Conservation (phyloP, 1,284 basidiomycete genomes). For the Pseudozyma flocculosa region DNA sequence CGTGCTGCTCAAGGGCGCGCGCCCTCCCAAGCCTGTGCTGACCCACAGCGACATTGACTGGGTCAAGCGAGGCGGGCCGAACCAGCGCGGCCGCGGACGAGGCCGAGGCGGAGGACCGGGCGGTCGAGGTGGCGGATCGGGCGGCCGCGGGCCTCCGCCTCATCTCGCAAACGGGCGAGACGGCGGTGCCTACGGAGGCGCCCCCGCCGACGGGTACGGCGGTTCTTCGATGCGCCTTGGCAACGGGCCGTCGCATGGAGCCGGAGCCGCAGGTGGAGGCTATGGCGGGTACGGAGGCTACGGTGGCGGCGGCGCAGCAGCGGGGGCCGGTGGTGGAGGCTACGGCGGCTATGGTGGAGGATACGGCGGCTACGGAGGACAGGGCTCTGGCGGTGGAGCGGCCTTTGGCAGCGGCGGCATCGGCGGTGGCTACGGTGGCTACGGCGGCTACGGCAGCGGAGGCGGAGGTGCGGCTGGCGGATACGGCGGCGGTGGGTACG, state of each 20-base stretch:
- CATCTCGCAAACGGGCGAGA: neutral
- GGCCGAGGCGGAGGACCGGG: slow-evolving; percentile 54
- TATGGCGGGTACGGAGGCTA: slow-evolving; percentile 5
- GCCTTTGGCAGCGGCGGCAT: slow-evolving; percentile 6
- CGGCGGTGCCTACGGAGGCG: neutral
- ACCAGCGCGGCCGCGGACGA: slow-evolving; percentile 54
- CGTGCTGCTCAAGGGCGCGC: slow-evolving; percentile 75
- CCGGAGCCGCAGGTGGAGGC: slow-evolving; percentile 1
- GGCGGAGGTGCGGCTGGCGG: slow-evolving; percentile 9
- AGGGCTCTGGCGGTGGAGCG: slow-evolving; percentile 3
- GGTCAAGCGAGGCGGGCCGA: slow-evolving; percentile 61
- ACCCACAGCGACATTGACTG: slow-evolving; percentile 73
- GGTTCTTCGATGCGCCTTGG: neutral
- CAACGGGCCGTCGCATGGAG: neutral
- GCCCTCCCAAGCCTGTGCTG: slow-evolving; percentile 67
- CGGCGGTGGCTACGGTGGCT: slow-evolving; percentile 11
- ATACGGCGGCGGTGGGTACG: slow-evolving; percentile 6
- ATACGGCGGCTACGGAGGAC: slow-evolving; percentile 11
- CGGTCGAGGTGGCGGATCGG: slow-evolving; percentile 31
- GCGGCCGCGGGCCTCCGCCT: slow-evolving; percentile 5
- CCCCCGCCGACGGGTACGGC: slow-evolving; percentile 1
- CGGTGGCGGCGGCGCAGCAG: slow-evolving; percentile 8
- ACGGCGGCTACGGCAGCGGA: slow-evolving; percentile 8
- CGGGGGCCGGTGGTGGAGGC: slow-evolving; percentile 8
- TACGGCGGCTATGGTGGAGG: slow-evolving; percentile 8